These are phyloP conservation scores for Gnaphalium uliginosum DNA, from an alignment of 129 eudicot species.

Conservation along the genomic window DNA sequence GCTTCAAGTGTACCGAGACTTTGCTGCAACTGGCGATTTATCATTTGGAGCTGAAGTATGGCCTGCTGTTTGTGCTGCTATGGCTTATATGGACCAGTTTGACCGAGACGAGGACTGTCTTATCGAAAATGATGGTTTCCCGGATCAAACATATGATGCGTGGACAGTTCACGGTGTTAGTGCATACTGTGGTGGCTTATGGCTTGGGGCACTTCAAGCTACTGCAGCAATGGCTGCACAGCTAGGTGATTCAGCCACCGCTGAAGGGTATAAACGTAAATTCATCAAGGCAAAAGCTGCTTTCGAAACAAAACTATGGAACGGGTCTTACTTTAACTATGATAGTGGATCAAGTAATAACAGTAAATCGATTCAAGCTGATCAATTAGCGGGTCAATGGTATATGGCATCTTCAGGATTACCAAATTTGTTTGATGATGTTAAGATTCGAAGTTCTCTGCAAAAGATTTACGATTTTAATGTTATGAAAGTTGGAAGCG, in stretches of 20 bases:
- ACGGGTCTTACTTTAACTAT: slow-evolving; percentile 87
- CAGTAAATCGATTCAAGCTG: slow-evolving; percentile 93
- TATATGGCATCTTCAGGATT: slow-evolving; percentile 87
- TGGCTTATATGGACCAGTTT: slow-evolving; percentile 94
- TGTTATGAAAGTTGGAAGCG: slow-evolving; percentile 86
- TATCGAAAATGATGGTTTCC: slow-evolving; percentile 94
- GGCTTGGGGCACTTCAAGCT: slow-evolving; percentile 96
- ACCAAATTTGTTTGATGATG: slow-evolving; percentile 72
- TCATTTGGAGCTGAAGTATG: slow-evolving; percentile 89
- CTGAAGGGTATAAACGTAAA: slow-evolving; percentile 60
- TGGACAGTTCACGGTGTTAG: slow-evolving; percentile 99
- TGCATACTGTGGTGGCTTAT: slow-evolving; percentile 90
- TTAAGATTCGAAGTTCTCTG: slow-evolving; percentile 59
- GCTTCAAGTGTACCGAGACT: slow-evolving; percentile 91
- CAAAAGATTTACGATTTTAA: slow-evolving; percentile 82
- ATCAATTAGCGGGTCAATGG: slow-evolving; percentile 99
- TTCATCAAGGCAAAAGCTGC: slow-evolving; percentile 68
- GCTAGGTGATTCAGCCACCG: slow-evolving; percentile 68
- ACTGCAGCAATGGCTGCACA: slow-evolving; percentile 92
- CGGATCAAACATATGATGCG: slow-evolving; percentile 92
- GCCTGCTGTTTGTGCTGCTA: slow-evolving; percentile 96
- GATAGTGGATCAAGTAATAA: slow-evolving; percentile 91
- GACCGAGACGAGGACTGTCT: slow-evolving; percentile 73
- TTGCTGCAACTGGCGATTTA: slow-evolving; percentile 81
- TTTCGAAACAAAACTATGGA: slow-evolving; percentile 79